phyloP scores from a whole-genome alignment of 768 basidiomycete species.

The Hygrophorus pudorinus region DNA sequence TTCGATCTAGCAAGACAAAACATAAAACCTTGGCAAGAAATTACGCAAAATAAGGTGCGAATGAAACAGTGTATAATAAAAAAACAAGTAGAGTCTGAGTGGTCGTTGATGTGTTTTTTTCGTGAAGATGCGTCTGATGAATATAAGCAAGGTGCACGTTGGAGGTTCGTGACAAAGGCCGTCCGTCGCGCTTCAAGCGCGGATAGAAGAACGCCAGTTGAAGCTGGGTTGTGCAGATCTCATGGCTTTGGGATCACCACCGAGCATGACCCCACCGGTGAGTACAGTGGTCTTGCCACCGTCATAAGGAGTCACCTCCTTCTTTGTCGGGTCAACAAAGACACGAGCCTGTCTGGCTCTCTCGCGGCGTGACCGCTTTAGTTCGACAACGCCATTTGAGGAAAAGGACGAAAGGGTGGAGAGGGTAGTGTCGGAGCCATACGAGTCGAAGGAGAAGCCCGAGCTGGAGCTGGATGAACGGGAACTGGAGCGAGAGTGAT shows the following conservation, averaged over 20 bases:
- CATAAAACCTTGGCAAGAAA: too few relatives aligned
- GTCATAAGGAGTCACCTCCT: slow-evolving; percentile 75
- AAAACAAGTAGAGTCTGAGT: too few relatives aligned
- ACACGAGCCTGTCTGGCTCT: slow-evolving; percentile 59
- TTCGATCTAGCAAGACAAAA: too few relatives aligned
- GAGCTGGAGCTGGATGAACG: slow-evolving; percentile 66
- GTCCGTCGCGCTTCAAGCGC: too few relatives aligned
- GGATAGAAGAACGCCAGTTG: too few relatives aligned
- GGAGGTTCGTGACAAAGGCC: too few relatives aligned
- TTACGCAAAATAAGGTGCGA: too few relatives aligned
- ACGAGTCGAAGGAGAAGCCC: slow-evolving; percentile 41
- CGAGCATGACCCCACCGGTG: slow-evolving; percentile 84
- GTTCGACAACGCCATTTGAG: slow-evolving; percentile 20
- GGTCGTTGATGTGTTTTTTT: too few relatives aligned
- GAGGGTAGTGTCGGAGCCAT: slow-evolving; percentile 34
- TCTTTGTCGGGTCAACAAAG: slow-evolving; percentile 66
- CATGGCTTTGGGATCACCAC: slow-evolving; percentile 31
- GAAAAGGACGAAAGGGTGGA: slow-evolving; percentile 24
- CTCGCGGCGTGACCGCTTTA: slow-evolving; percentile 58
- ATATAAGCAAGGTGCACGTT: too few relatives aligned
- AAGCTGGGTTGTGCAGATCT: slow-evolving; percentile 12
- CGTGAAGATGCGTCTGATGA: too few relatives aligned
- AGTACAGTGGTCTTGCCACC: slow-evolving; percentile 84
- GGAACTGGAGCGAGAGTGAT: slow-evolving; percentile 61
- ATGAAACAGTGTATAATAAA: too few relatives aligned